These are phyloP conservation scores for Thermochaetoides thermophila DNA, from an alignment of 495 filamentous ascomycete species.

Conservation along the genomic window DNA sequence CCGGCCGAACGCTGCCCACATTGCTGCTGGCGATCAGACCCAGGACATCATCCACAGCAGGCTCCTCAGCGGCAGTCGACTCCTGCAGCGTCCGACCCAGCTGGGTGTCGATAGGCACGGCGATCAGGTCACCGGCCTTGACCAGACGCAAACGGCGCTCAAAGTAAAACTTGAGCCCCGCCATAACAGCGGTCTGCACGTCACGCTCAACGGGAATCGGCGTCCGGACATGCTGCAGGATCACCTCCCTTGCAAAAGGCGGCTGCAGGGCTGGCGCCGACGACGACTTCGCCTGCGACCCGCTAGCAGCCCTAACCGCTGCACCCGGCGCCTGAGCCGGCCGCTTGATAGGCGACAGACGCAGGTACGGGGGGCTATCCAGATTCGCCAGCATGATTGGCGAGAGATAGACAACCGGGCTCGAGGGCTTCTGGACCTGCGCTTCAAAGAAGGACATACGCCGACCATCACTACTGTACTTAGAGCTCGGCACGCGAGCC, in stretches of 20 bases:
- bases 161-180: conserved; percentile 75
- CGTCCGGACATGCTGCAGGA: conserved; percentile 76
- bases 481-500: conserved; percentile 36
- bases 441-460: conserved; percentile 41
- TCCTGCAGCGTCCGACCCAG: conserved; percentile 64
- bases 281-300: conserved; percentile 32
- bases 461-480: conserved; percentile 25
- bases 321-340: conserved; percentile 19
- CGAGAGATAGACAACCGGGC: conserved; percentile 60
- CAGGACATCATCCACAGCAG: conserved; percentile 49
- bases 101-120: conserved; percentile 68
- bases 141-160: conserved; percentile 62
- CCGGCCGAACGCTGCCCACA: conserved; percentile 20
- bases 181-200: conserved; percentile 69
- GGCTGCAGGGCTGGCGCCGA: conserved; percentile 49
- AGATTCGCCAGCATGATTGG: conserved; percentile 79
- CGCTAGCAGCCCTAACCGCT: conserved; percentile 20
- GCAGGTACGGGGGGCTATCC: conserved; percentile 56
- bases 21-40: conserved; percentile 30
- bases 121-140: conserved; percentile 73
- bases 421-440: conserved; percentile 32
- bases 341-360: conserved; percentile 48
- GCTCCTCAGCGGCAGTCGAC: conserved; percentile 38
- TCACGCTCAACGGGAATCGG: conserved; percentile 72
- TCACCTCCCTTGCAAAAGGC: conserved; percentile 80